Evolutionary conservation across 2,329 filamentous ascomycete genomes (phyloP).

Genomic region (Penicillium polonicum): DNA sequence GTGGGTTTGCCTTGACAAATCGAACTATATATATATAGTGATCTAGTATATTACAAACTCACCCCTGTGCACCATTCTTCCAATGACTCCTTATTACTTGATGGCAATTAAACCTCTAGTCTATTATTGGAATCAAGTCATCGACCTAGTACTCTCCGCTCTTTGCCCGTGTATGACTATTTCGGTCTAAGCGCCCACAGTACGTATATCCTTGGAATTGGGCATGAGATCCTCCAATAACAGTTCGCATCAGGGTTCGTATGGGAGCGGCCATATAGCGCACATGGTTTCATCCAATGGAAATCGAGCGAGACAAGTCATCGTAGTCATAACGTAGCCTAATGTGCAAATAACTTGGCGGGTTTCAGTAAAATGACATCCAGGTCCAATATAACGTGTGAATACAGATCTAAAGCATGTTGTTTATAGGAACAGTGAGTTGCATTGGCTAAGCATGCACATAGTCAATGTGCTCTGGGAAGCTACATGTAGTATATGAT

Average conservation of each 20-base stretch:
- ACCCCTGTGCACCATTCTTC: neutral
- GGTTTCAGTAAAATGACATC: neutral
- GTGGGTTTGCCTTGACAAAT: neutral
- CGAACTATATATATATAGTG: neutral
- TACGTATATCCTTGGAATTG: conserved; percentile 8
- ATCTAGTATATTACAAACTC: neutral
- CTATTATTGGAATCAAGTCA: neutral
- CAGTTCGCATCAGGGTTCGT: neutral
- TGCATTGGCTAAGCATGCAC: neutral
- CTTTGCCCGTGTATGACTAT: conserved; percentile 9
- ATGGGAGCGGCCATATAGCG: neutral
- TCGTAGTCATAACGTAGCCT: neutral
- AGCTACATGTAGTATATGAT: neutral
- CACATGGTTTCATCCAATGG: neutral
- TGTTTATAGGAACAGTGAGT: neutral
- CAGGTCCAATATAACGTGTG: neutral
- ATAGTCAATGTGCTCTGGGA: neutral
- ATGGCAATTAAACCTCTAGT: neutral
- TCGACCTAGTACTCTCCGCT: neutral
- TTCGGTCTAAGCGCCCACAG: conserved; percentile 8
- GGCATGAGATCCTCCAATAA: neutral
- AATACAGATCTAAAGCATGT: neutral
- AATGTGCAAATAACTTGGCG: too few relatives aligned
- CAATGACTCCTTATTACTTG: neutral
- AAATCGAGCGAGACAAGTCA: neutral